Conservation (phyloP, 768 basidiomycete species). For the Trametes sanguinea region DNA sequence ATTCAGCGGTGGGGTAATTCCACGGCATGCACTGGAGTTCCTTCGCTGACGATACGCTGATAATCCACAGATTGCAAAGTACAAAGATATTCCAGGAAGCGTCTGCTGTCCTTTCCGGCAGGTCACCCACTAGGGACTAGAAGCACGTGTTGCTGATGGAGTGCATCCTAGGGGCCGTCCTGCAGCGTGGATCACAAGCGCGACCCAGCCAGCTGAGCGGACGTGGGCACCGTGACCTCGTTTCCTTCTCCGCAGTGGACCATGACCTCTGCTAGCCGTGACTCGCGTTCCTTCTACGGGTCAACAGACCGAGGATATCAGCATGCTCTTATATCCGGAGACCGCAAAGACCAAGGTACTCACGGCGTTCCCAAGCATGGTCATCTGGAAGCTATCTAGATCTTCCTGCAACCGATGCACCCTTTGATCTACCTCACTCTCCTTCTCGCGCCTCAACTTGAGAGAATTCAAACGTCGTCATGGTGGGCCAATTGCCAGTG, state of each 20-base stretch:
- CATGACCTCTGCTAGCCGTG: slow-evolving; percentile 6
- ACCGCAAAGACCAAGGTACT: background rate
- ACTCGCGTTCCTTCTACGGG: slow-evolving; percentile 13
- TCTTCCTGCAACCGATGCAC: slow-evolving; percentile 8
- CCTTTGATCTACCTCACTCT: background rate
- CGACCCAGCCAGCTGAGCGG: slow-evolving; percentile 1
- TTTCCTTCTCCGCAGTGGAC: background rate
- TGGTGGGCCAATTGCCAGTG: background rate
- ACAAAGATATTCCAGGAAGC: no score
- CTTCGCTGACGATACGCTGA: no score
- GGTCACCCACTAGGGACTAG: no score
- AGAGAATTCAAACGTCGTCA: background rate
- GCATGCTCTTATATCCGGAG: no score
- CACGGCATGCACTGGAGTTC: no score
- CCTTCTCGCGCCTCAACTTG: slow-evolving; percentile 13
- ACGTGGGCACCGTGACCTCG: background rate
- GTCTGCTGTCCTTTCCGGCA: no score
- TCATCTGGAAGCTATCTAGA: slow-evolving; percentile 8
- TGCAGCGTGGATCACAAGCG: background rate
- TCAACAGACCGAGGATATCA: no score
- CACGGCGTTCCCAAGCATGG: slow-evolving; percentile 17
- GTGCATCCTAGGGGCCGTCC: no score
- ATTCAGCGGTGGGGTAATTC: no score
- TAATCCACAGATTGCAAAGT: no score
- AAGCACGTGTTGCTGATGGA: no score